These are phyloP conservation scores for Mucor sp. DNA, from an alignment of 371 early-diverging fungal species.

Conservation along the genomic window DNA sequence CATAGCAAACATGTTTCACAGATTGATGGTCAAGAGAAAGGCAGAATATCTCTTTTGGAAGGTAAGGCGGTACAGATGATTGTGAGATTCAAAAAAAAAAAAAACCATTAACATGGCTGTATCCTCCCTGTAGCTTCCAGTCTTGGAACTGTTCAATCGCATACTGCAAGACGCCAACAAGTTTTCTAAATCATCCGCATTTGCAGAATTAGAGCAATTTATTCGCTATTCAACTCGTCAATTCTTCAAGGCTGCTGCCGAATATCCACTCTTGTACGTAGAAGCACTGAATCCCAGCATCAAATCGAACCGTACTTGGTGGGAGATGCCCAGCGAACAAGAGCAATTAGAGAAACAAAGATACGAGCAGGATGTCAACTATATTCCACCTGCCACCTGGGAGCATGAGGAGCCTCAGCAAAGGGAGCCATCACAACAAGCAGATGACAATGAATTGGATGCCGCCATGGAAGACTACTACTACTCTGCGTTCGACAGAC, in stretches of 20 bases:
- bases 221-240: slow-evolving; percentile 53
- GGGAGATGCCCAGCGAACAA: slow-evolving; percentile 5
- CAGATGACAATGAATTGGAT: neutral
- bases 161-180: slow-evolving; percentile 39
- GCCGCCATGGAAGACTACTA: slow-evolving; percentile 1
- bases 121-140: slow-evolving; percentile 41
- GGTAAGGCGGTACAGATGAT: slow-evolving; percentile 22
- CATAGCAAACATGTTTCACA: slow-evolving; percentile 65
- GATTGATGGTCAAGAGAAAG: slow-evolving; percentile 66
- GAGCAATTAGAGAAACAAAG: neutral
- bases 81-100: no score
- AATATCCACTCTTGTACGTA: slow-evolving; percentile 60
- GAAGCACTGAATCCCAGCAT: slow-evolving; percentile 49
- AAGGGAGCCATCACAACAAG: neutral
- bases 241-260: slow-evolving; percentile 56
- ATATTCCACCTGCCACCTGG: neutral
- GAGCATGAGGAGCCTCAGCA: neutral
- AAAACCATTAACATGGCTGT: no score
- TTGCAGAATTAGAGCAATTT: slow-evolving; percentile 52
- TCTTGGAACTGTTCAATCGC: slow-evolving; percentile 64
- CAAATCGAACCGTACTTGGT: slow-evolving; percentile 4
- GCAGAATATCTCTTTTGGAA: slow-evolving; percentile 63
- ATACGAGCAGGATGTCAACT: slow-evolving; percentile 3
- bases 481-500: slow-evolving; percentile 3
- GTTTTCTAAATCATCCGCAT: slow-evolving; percentile 35